These are phyloP conservation scores for Periconia sp. DNA, from an alignment of 2,329 filamentous ascomycete genomes.

Conservation along the genomic window DNA sequence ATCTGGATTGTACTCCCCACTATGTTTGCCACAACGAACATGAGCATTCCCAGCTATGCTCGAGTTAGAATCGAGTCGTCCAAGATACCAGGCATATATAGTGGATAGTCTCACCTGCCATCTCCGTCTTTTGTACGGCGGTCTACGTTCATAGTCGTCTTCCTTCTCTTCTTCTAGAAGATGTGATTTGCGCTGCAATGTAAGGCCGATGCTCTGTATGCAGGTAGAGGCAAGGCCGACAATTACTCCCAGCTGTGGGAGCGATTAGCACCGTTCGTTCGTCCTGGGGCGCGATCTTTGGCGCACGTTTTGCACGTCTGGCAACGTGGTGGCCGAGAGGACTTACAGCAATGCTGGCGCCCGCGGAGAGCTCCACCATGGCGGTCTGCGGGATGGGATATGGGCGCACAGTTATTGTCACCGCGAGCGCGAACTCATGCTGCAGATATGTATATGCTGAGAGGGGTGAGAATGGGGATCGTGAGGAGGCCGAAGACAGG, in stretches of 20 bases:
- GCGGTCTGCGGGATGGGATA: slow-evolving; percentile 16
- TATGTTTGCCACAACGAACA: slow-evolving; percentile 94
- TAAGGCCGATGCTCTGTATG: slow-evolving; percentile 91
- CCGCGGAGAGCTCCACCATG: slow-evolving; percentile 46
- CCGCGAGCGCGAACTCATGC: slow-evolving; percentile 34
- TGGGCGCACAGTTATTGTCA: slow-evolving; percentile 29
- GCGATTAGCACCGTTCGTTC: slow-evolving; percentile 7
- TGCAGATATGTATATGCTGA: slow-evolving; percentile 8
- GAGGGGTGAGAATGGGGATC: not conserved
- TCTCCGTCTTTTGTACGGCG: slow-evolving; percentile 84
- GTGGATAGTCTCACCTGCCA: slow-evolving; percentile 68
- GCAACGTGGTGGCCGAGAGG: not conserved
- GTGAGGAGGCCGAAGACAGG: slow-evolving; percentile 2
- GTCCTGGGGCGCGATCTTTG: not conserved
- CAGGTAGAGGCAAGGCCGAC: slow-evolving; percentile 93
- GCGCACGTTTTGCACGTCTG: not conserved
- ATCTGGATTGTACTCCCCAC: slow-evolving; percentile 97
- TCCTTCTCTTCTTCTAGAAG: slow-evolving; percentile 95
- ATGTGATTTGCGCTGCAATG: slow-evolving; percentile 96
- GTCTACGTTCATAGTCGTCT: slow-evolving; percentile 73
- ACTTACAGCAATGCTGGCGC: slow-evolving; percentile 47
- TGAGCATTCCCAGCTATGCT: slow-evolving; percentile 76
- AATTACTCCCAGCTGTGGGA: slow-evolving; percentile 77
- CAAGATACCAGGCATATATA: not conserved
- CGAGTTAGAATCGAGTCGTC: not conserved